Conservation (phyloP, 371 early-diverging fungal species). For the Syncephalastrum monosporum region DNA sequence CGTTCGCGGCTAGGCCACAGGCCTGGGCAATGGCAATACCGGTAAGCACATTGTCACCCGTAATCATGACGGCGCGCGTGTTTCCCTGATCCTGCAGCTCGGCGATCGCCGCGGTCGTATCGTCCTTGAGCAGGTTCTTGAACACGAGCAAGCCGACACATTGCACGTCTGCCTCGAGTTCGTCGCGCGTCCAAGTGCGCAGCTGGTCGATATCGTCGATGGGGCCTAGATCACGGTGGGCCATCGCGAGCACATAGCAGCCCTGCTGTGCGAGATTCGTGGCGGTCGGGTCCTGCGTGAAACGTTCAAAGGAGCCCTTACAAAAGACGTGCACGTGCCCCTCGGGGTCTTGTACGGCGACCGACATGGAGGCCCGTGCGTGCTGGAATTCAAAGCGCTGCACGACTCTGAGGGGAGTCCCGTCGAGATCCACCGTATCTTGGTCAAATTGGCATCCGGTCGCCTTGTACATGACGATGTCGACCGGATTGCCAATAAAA, state of each 20-base stretch:
- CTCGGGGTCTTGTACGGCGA: conserved; percentile 55
- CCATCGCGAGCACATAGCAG: conserved; percentile 77
- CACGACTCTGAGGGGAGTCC: conserved; percentile 31
- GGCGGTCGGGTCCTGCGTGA: conserved; percentile 41
- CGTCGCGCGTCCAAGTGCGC: conserved; percentile 45
- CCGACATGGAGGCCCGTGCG: conserved; percentile 76
- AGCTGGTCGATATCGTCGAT: conserved; percentile 40
- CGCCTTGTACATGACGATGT: conserved; percentile 79
- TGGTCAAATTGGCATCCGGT: conserved; percentile 28
- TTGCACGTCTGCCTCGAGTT: conserved; percentile 58
- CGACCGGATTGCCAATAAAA: conserved; percentile 84
- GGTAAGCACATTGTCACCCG: conserved; percentile 89
- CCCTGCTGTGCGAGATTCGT: conserved; percentile 65
- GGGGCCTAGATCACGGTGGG: conserved; percentile 40
- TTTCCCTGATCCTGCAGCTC: conserved; percentile 71
- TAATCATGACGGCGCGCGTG: conserved; percentile 83
- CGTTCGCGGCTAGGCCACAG: conserved; percentile 26
- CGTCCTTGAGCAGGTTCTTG: conserved; percentile 78
- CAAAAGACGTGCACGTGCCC: conserved; percentile 58
- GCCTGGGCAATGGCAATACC: conserved; percentile 67
- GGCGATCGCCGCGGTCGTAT: conserved; percentile 64
- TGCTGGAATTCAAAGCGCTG: conserved; percentile 84
- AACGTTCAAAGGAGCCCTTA: conserved; percentile 80
- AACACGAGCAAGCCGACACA: conserved; percentile 78
- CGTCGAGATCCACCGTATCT: too few relatives aligned